Evolutionary conservation across 805 yeast species (phyloP).

Genomic region (Spathaspora girioi): DNA sequence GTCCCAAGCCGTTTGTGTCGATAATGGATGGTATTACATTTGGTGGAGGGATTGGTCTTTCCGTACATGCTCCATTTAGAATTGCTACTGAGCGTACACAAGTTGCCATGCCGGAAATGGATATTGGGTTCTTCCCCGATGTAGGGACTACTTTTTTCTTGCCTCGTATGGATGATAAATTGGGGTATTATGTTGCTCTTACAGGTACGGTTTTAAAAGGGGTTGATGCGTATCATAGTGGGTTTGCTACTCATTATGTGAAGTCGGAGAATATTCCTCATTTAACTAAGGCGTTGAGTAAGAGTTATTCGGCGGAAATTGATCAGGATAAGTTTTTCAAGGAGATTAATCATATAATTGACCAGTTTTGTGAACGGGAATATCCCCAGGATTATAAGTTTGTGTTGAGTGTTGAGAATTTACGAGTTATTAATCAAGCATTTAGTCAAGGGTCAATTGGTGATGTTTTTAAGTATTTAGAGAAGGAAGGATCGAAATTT

Average conservation of each 20-base stretch:
- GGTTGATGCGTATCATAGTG: constrained; percentile 74
- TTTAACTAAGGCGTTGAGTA: constrained; percentile 62
- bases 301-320: constrained; percentile 37
- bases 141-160: constrained; percentile 92
- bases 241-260: constrained; percentile 89
- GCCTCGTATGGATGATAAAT: constrained; percentile 74
- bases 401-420: constrained; percentile 52
- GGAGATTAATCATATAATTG: constrained; percentile 64
- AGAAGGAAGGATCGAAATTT: constrained; percentile 58
- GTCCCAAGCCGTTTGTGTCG: constrained; percentile 81
- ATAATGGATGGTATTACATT: constrained; percentile 88
- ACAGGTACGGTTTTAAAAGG: constrained; percentile 82
- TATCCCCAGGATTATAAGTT: constrained; percentile 62
- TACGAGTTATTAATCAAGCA: constrained; percentile 63
- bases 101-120: constrained; percentile 97
- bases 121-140: constrained; percentile 94
- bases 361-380: constrained; percentile 66
- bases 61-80: constrained; percentile 89
- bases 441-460: constrained; percentile 55
- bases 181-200: constrained; percentile 82
- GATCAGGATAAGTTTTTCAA: constrained; percentile 46
- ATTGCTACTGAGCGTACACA: constrained; percentile 88
- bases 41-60: constrained; percentile 97
- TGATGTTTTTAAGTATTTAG: constrained; percentile 51
- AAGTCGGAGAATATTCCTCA: constrained; percentile 60